Percentiles rank a stretch among this genome's conserved stretches.
phyloP scores from a whole-genome alignment of 805 yeast species.

The Wickerhamiella domercqiae region DNA sequence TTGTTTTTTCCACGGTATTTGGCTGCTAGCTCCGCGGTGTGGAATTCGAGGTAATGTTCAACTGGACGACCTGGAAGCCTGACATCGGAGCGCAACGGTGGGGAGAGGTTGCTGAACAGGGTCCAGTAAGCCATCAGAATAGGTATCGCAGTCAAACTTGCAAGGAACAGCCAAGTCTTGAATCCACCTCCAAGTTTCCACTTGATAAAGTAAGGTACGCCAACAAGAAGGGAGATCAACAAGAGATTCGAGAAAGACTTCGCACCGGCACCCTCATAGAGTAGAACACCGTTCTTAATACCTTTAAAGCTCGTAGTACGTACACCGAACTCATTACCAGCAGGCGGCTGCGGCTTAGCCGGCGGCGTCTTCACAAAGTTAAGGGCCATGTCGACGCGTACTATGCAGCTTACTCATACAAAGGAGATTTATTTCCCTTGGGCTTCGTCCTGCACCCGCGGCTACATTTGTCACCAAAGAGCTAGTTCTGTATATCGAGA shows the following conservation, averaged over 20 bases:
- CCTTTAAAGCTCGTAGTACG: constrained; percentile 36
- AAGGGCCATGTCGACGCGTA: constrained; percentile 21
- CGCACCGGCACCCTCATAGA: constrained; percentile 85
- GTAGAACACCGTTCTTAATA: constrained; percentile 71
- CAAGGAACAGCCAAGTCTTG: constrained; percentile 46
- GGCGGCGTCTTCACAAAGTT: constrained; percentile 47
- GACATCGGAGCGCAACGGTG: constrained; percentile 66
- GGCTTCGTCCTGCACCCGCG: not conserved
- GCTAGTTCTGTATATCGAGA: not conserved
- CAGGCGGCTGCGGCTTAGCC: constrained; percentile 30
- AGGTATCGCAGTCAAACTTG: constrained; percentile 44
- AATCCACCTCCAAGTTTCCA: constrained; percentile 56
- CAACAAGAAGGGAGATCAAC: constrained; percentile 34
- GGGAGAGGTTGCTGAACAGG: constrained; percentile 56
- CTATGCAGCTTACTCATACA: constrained; percentile 9
- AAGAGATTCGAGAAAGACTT: constrained; percentile 53
- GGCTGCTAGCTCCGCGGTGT: constrained; percentile 48
- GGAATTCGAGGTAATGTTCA: constrained; percentile 67
- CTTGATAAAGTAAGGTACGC: constrained; percentile 48
- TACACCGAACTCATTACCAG: constrained; percentile 34
- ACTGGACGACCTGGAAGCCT: constrained; percentile 63
- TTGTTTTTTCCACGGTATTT: constrained; percentile 60
- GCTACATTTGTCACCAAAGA: not conserved
- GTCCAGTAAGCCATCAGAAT: constrained; percentile 76
- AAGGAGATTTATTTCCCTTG: not conserved